Base-by-base conservation (phyloP, 176 grass and related monocot species). In the Carex littledalei region DNA sequence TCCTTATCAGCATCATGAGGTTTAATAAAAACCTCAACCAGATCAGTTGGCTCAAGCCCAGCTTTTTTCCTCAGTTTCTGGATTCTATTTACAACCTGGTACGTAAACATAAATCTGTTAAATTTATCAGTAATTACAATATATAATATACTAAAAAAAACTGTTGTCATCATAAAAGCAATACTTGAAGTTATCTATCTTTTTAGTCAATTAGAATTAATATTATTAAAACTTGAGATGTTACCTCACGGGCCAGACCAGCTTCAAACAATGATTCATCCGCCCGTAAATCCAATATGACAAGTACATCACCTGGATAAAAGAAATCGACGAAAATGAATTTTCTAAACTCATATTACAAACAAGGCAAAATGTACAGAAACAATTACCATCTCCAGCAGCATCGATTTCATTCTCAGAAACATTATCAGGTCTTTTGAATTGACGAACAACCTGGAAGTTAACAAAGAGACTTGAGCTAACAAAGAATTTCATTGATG, bases 201-300 rank as follows among this genome's bases (percentile, higher is more conserved):
- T 50, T 50, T 12, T 2, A 11, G 2, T 50, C n/a, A 13, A 55
- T 37, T 29, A 59, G 18, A 79, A 35, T 15, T 79, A 82, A 62
- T 21, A 80, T 58, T 56, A 35, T 29, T 16, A 75, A 50, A 29
- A 76, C 72, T 72, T 59, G 3, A 60, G 24, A 55, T 62, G 59
- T 63, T 94, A 99, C 97, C 88, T 99, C 97, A 84, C 97, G 97
- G 86, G 93, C 97, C 67, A 99, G 88, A 86, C 97, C 93, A 77
- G 93, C 97, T 91, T 99, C 93, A 21, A 99, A 90, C 79, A 99
- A 89, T 45, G 90, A 99, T 78, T 94, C 93, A 84, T 99, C 97
- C 49, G 86, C 90, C 81, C 86, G 84, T 47, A 99, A 85, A 94
- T 99, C 93, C 74, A 99, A 88, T 87, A 99, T 84, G 13, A 99